phyloP scores from a whole-genome alignment of 805 yeast genomes.

The Sugiyamaella qingdaonensis region DNA sequence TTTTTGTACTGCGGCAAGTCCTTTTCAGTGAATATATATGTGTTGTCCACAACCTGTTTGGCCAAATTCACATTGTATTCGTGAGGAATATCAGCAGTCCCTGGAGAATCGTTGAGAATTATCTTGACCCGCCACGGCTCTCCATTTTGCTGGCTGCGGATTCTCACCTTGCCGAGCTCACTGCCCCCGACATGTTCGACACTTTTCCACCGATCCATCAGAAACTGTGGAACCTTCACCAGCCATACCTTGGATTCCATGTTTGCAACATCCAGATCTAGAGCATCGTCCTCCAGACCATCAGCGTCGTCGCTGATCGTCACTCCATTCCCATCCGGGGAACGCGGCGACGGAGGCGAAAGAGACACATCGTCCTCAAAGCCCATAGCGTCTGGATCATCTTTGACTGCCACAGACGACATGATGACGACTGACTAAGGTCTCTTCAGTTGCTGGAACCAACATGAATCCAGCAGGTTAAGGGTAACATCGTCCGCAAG shows the following conservation, averaged over 20 bases:
- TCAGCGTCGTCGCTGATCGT: conserved; percentile 28
- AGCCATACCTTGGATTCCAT: conserved; percentile 82
- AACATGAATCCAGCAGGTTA: no score
- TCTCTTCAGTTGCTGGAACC: no score
- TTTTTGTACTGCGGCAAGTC: conserved; percentile 50
- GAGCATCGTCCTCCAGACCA: conserved; percentile 55
- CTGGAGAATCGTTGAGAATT: conserved; percentile 36
- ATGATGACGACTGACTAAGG: neutral
- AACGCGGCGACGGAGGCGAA: conserved; percentile 32
- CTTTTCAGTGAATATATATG: conserved; percentile 83
- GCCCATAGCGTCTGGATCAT: conserved; percentile 16
- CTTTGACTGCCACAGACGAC: conserved; percentile 1
- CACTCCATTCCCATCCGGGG: conserved; percentile 20
- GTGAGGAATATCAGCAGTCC: conserved; percentile 62
- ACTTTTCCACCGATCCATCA: conserved; percentile 77
- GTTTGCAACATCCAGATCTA: conserved; percentile 66
- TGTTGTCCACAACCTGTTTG: conserved; percentile 76
- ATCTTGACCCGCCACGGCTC: conserved; percentile 33
- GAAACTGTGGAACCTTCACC: conserved; percentile 81
- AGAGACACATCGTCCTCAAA: conserved; percentile 37
- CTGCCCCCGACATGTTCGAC: conserved; percentile 61
- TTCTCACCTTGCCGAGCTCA: conserved; percentile 71
- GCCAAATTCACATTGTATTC: conserved; percentile 77
- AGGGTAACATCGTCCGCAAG: no score
- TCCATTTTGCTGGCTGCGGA: conserved; percentile 35